Percentiles rank a stretch among this genome's conserved stretches.
Evolutionary conservation across 305 asterid species (phyloP).

Genomic region (Solanum hybrid): DNA sequence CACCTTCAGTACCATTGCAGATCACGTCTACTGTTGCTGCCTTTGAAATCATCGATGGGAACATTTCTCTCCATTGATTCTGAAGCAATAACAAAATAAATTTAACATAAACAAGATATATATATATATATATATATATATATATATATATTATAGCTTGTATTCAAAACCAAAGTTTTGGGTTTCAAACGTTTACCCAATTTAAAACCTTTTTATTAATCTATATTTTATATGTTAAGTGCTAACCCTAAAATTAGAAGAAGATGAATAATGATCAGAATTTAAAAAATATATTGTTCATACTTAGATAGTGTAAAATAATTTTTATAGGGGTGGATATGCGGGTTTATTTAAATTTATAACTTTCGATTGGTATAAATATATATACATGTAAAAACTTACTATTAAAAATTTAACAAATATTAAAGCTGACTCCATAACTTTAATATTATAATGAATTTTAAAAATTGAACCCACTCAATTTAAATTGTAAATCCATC

Average conservation of each 20-base stretch:
- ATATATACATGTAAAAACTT: not conserved
- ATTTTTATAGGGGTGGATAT: not conserved
- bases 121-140: not conserved
- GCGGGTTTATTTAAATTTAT: not conserved
- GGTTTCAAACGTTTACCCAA: not conserved
- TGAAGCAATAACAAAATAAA: slow-evolving; percentile 11
- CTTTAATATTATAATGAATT: not conserved
- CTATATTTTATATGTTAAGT: not conserved
- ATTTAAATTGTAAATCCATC: too few relatives aligned
- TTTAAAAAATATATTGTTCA: not conserved
- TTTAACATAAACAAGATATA: not conserved
- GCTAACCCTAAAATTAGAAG: not conserved
- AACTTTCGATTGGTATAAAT: not conserved
- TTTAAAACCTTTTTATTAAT: not conserved
- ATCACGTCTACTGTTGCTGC: slow-evolving; percentile 61
- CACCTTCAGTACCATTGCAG: slow-evolving; percentile 48
- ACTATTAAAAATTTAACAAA: not conserved
- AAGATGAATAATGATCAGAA: not conserved
- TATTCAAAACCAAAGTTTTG: not conserved
- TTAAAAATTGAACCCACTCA: not conserved
- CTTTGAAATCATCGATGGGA: slow-evolving; percentile 62
- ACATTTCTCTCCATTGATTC: slow-evolving; percentile 84
- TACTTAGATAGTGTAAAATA: not conserved
- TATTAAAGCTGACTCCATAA: not conserved
- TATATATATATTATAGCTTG: not conserved